phyloP scores from a whole-genome alignment of 441 rosid species.

The Populus hybrid region DNA sequence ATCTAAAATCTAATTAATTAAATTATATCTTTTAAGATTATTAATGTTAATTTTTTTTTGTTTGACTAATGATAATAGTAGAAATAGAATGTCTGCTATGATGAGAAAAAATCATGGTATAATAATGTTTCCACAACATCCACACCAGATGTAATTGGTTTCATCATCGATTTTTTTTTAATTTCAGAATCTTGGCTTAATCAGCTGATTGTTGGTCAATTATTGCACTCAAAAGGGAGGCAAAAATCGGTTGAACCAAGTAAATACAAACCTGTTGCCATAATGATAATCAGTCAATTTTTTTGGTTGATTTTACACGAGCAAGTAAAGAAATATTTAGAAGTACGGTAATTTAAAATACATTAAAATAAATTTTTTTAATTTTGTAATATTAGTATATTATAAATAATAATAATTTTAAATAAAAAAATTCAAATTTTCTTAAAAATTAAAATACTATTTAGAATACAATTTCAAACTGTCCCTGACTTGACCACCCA shows the following conservation, averaged over 20 bases:
- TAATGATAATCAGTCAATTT: neutral
- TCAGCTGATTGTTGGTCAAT: neutral
- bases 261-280: neutral
- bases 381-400: too few relatives aligned
- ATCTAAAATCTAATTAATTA: too few relatives aligned
- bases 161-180: too few relatives aligned
- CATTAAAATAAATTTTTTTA: too few relatives aligned
- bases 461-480: neutral
- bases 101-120: neutral
- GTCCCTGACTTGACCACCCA: too few relatives aligned
- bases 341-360: too few relatives aligned
- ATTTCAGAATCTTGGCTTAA: too few relatives aligned
- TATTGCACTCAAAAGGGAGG: neutral
- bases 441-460: too few relatives aligned
- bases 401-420: too few relatives aligned
- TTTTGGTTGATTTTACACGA: neutral
- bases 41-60: neutral
- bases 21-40: too few relatives aligned
- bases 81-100: neutral
- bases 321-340: too few relatives aligned
- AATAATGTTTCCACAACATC: neutral
- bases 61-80: neutral
- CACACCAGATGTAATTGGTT: neutral
- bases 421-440: too few relatives aligned
- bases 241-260: neutral